phyloP scores from a whole-genome alignment of 1,139 yeast species.

The Taphrina pruni region DNA sequence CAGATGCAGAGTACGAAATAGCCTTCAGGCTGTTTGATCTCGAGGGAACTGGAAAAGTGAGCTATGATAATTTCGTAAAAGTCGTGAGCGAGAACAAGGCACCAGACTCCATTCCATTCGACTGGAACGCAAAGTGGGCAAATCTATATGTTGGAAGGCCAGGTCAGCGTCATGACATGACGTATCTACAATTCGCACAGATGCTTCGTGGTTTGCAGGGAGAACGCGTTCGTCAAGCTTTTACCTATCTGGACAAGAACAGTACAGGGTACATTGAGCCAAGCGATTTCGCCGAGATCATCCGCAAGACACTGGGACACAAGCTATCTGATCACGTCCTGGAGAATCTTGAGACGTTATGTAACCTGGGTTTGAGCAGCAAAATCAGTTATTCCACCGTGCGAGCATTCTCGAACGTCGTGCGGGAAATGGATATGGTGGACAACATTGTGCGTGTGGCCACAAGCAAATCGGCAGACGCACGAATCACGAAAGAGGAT shows the following conservation, averaged over 20 bases:
- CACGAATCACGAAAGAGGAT: constrained; percentile 53
- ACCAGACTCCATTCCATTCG: constrained; percentile 54
- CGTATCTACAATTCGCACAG: constrained; percentile 56
- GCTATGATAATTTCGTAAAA: constrained; percentile 54
- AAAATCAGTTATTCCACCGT: constrained; percentile 56
- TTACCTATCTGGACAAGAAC: constrained; percentile 52
- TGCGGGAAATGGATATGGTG: constrained; percentile 56
- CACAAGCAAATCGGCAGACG: constrained; percentile 51
- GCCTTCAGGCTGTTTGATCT: constrained; percentile 56
- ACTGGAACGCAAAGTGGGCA: constrained; percentile 57
- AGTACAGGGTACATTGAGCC: constrained; percentile 55
- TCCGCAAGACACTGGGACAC: constrained; percentile 54
- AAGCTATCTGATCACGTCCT: constrained; percentile 55
- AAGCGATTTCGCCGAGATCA: constrained; percentile 55
- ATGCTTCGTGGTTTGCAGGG: constrained; percentile 57
- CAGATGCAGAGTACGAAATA: constrained; percentile 54
- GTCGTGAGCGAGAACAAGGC: constrained; percentile 53
- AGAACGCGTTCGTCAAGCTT: constrained; percentile 58
- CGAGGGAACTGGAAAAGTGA: constrained; percentile 54
- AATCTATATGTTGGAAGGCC: constrained; percentile 54
- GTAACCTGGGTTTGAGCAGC: constrained; percentile 51
- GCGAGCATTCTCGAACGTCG: constrained; percentile 56
- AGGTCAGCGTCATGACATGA: constrained; percentile 53
- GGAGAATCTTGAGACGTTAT: constrained; percentile 53
- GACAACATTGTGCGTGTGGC: constrained; percentile 54